Evolutionary conservation across 2,329 filamentous ascomycete species (phyloP), one percentile per base, ranked within the genome.

Genomic region (Fusarium sublunatum): DNA sequence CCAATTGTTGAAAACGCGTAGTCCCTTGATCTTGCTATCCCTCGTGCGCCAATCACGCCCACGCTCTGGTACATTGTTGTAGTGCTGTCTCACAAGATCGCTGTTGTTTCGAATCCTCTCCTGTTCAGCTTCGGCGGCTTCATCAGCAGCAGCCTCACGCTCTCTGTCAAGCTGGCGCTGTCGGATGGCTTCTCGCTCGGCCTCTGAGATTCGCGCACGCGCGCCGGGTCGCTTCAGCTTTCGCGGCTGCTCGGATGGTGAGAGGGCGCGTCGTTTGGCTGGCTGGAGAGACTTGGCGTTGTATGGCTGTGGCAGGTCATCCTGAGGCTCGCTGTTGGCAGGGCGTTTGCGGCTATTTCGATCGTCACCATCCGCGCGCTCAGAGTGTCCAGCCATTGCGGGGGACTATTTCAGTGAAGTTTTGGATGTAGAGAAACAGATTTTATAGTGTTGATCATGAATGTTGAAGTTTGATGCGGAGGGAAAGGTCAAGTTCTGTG

Each of bases 1-100:
- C 95, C 95, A 99, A 77, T 99, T 99, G 80, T 99, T 99, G 82
- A 97, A 95, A 67, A 91, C 92, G 49, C 95, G 88, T 49, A 99
- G 81, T 1, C 95, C 95, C 79, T 96, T 97, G 81, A 99, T 99
- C 71, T 91, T 90, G 76, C 91, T 96, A 72, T 96, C 93, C 7
- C 92, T 96, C 74, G 91, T 92, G 45, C 95, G 88, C 94, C 95
- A 99, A 72, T 97, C 93, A 50, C 94, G 88, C 11, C 95, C 95
- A 28, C 93, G 87, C 79, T 99, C 91, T 1, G 94, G 94, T 0
- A 98, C 94, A 34, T 91, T 89, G 77, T 99, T 99, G 83, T 99
- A 99, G 77, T 97, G 94, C 66, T 96, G 89, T 46, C 89, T 87
- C 44, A 98, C 95, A 7, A 96, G 89, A 72, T 98, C 92, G 69